phyloP scores from a whole-genome alignment of 768 basidiomycete species.

The Austroboletus eburneus region DNA sequence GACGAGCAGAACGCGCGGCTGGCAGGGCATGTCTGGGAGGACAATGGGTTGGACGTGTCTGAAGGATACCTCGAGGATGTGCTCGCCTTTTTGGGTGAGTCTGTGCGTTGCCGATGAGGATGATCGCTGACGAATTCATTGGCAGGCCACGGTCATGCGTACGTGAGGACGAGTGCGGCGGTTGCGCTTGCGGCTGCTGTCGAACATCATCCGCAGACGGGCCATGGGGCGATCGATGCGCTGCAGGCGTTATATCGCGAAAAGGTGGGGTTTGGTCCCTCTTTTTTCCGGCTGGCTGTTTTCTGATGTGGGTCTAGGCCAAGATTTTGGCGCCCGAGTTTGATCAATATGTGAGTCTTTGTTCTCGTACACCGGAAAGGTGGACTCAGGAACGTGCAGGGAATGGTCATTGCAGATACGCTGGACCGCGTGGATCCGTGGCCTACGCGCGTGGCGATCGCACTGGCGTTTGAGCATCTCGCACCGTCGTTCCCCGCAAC shows the following conservation, averaged over 20 bases:
- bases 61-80: constrained; percentile 57
- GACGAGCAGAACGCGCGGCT: constrained; percentile 85
- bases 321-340: constrained; percentile 88
- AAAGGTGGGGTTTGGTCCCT: constrained; percentile 45
- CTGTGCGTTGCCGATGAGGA: no score
- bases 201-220: constrained; percentile 61
- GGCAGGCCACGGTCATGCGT: constrained; percentile 72
- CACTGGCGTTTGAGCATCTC: constrained; percentile 60
- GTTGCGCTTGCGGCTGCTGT: constrained; percentile 74
- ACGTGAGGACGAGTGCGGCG: constrained; percentile 73
- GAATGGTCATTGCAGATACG: constrained; percentile 87
- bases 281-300: background rate
- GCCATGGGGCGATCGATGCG: constrained; percentile 42
- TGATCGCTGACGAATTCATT: no score
- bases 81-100: constrained; percentile 62
- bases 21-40: constrained; percentile 86
- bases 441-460: constrained; percentile 74
- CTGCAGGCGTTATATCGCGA: constrained; percentile 78
- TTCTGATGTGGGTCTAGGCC: constrained; percentile 43
- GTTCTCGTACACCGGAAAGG: background rate
- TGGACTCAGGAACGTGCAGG: constrained; percentile 43
- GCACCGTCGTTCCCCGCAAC: constrained; percentile 60
- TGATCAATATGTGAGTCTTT: constrained; percentile 76
- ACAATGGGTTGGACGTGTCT: constrained; percentile 87
- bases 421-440: constrained; percentile 89